These are phyloP conservation scores for Kregervanrija delftensis DNA, from an alignment of 805 yeast genomes.

Conservation along the genomic window DNA sequence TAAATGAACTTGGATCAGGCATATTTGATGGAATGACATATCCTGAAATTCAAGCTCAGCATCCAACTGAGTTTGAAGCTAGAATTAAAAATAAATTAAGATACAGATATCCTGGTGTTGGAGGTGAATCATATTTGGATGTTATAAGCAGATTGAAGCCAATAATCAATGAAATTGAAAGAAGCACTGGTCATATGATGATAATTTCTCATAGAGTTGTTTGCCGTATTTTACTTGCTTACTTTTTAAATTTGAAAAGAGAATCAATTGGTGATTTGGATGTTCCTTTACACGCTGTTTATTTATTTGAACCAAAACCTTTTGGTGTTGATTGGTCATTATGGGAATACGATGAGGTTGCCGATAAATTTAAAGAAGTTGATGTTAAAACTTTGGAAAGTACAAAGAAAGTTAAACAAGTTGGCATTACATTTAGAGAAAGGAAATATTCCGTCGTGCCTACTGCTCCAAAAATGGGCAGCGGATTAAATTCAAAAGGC, in stretches of 20 bases:
- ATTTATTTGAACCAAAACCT: conserved; percentile 86
- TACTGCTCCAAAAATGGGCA: conserved; percentile 47
- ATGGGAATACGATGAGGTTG: conserved; percentile 75
- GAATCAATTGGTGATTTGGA: conserved; percentile 84
- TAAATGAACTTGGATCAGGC: conserved; percentile 92
- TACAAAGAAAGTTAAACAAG: conserved; percentile 56
- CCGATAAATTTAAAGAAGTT: conserved; percentile 73
- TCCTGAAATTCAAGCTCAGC: conserved; percentile 64
- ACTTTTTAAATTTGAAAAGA: conserved; percentile 75
- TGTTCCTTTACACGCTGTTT: conserved; percentile 87
- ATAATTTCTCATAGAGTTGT: conserved; percentile 89
- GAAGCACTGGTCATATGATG: conserved; percentile 81
- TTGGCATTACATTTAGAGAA: conserved; percentile 63
- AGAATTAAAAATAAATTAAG: conserved; percentile 71
- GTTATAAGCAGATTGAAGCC: conserved; percentile 88
- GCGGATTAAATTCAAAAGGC: background rate
- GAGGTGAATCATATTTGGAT: conserved; percentile 93
- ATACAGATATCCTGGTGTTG: conserved; percentile 93
- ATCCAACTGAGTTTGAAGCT: conserved; percentile 74
- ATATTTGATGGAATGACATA: conserved; percentile 90
- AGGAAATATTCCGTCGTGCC: conserved; percentile 71
- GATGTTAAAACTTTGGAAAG: conserved; percentile 37
- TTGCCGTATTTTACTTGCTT: conserved; percentile 78
- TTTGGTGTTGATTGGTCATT: conserved; percentile 92
- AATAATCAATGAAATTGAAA: conserved; percentile 84